Percentiles rank a stretch among this genome's conserved stretches.
These are phyloP conservation scores for Psilocybe cyanescens DNA, from an alignment of 768 basidiomycete species.

Conservation along the genomic window DNA sequence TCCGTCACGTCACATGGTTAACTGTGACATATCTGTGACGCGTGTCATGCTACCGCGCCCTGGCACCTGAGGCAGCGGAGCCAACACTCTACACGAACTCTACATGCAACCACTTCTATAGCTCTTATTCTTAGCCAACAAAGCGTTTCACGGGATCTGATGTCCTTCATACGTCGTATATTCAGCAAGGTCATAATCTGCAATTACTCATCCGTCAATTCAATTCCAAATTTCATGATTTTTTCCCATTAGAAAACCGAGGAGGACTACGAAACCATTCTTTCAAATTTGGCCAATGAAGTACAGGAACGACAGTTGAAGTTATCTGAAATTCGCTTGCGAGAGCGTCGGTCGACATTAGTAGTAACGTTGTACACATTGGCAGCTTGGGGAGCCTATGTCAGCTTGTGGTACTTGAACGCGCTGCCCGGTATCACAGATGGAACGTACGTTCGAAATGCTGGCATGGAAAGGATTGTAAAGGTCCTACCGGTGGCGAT, in stretches of 20 bases:
- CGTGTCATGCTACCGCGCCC: constrained; percentile 8
- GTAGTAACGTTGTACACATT: constrained; percentile 80
- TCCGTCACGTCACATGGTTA: constrained; percentile 1
- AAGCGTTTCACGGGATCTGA: constrained; percentile 8
- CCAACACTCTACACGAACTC: neutral
- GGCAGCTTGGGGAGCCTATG: constrained; percentile 72
- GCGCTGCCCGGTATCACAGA: constrained; percentile 48
- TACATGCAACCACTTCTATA: constrained; percentile 22
- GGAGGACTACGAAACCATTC: constrained; percentile 79
- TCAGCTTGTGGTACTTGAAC: constrained; percentile 74
- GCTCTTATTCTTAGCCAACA: neutral
- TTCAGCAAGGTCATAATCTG: constrained; percentile 32
- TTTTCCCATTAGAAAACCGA: constrained; percentile 43
- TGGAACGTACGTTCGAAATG: constrained; percentile 25
- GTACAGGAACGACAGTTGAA: constrained; percentile 75
- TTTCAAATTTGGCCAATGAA: constrained; percentile 66
- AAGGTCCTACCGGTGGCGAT: constrained; percentile 63
- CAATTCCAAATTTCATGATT: neutral
- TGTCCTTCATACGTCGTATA: constrained; percentile 29
- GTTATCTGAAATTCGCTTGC: constrained; percentile 82
- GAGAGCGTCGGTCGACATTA: constrained; percentile 80
- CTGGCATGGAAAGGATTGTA: constrained; percentile 43
- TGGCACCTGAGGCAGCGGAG: neutral
- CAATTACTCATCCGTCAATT: neutral
- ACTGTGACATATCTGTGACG: constrained; percentile 1